A percentile compares a stretch with the other conserved stretches of the same genome.
These are phyloP conservation scores for Neofusicoccum kwambonambiense DNA, from an alignment of 2,329 filamentous ascomycete genomes.

Conservation along the genomic window DNA sequence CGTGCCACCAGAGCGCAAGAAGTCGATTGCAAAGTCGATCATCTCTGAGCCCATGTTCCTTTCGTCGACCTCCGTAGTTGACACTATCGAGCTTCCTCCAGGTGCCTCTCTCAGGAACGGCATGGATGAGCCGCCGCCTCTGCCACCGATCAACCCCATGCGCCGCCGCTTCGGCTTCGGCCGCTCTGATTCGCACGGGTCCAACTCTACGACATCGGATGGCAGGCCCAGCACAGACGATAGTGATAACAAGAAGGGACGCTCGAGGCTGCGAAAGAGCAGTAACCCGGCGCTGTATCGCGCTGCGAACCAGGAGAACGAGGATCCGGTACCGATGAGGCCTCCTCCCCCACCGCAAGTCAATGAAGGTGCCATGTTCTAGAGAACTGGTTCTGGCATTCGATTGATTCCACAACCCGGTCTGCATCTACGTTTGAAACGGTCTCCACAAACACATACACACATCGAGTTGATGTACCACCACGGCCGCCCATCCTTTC, in stretches of 20 bases:
- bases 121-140: constrained; percentile 47
- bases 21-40: constrained; percentile 58
- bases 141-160: constrained; percentile 61
- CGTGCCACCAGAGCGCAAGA: constrained; percentile 47
- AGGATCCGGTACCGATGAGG: neutral
- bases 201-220: constrained; percentile 4
- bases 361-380: constrained; percentile 20
- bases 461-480: neutral
- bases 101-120: constrained; percentile 56
- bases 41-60: constrained; percentile 61
- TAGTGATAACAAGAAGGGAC: constrained; percentile 4
- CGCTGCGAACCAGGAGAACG: neutral
- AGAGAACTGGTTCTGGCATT: neutral
- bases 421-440: neutral
- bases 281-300: constrained; percentile 11
- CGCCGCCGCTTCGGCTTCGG: constrained; percentile 50
- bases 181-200: constrained; percentile 35
- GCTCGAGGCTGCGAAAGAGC: neutral
- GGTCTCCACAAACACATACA: neutral
- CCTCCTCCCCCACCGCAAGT: constrained; percentile 7
- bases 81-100: constrained; percentile 57
- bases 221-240: constrained; percentile 15
- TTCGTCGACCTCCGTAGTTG: constrained; percentile 57
- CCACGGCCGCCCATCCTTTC: neutral
- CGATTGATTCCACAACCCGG: neutral